phyloP scores from a whole-genome alignment of 73 alveolate species.

The Tetrahymena borealis region DNA sequence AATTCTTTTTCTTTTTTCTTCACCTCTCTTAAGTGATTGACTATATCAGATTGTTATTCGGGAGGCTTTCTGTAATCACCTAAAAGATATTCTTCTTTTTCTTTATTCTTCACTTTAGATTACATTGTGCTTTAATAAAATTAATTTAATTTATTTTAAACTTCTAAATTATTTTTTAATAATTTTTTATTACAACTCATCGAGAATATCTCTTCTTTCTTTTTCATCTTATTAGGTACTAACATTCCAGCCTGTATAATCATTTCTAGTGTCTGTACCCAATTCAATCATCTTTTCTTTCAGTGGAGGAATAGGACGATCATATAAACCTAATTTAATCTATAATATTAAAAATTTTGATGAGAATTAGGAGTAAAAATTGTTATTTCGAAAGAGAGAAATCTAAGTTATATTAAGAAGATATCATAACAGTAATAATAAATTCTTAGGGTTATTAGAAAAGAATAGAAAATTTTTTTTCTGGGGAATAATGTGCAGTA shows the following conservation, averaged over 20 bases:
- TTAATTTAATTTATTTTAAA: not conserved
- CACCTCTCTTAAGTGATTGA: constrained; percentile 7
- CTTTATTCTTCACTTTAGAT: constrained; percentile 1
- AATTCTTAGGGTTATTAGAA: too few relatives aligned
- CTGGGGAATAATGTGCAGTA: too few relatives aligned
- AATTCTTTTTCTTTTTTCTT: constrained; percentile 29
- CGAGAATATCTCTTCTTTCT: constrained; percentile 4
- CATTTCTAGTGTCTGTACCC: constrained; percentile 35
- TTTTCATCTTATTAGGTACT: constrained; percentile 14
- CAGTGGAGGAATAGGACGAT: constrained; percentile 40
- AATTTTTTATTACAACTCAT: not conserved
- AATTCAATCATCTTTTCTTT: constrained; percentile 22
- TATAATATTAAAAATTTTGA: not conserved
- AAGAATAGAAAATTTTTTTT: too few relatives aligned
- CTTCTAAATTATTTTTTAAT: not conserved
- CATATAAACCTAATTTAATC: constrained; percentile 30
- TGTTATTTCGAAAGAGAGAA: too few relatives aligned
- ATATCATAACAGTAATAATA: too few relatives aligned
- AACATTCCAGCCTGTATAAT: constrained; percentile 42
- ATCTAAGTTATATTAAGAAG: too few relatives aligned
- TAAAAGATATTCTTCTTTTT: constrained; percentile 12
- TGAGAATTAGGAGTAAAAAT: too few relatives aligned
- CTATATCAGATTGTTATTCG: constrained; percentile 9
- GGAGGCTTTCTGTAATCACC: constrained; percentile 11
- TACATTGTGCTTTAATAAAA: not conserved